phyloP scores from a whole-genome alignment of 129 eudicot species.

The Flaveria linearis region DNA sequence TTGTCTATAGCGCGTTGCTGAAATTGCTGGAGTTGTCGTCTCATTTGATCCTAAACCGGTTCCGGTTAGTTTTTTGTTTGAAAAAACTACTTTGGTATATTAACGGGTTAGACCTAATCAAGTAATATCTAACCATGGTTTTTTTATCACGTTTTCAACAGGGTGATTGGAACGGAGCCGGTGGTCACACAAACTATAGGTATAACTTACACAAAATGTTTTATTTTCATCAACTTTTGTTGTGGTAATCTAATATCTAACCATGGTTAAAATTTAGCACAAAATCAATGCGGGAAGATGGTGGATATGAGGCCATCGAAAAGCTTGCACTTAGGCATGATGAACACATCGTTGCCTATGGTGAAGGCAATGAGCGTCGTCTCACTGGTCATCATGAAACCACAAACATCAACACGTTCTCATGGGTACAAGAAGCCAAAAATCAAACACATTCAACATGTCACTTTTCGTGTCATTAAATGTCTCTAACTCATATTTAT shows the following conservation, averaged over 20 bases:
- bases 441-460: neutral
- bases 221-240: neutral
- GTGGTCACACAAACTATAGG: constrained; percentile 84
- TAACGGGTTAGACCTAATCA: neutral
- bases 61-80: constrained; percentile 50
- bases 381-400: constrained; percentile 82
- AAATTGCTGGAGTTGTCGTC: constrained; percentile 75
- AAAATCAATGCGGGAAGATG: constrained; percentile 74
- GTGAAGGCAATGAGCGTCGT: constrained; percentile 91
- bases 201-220: constrained; percentile 10
- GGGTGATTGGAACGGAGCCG: constrained; percentile 99
- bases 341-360: constrained; percentile 77
- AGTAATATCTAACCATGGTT: neutral
- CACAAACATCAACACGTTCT: constrained; percentile 64
- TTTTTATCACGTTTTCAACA: constrained; percentile 28
- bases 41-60: constrained; percentile 88
- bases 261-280: constrained; percentile 44
- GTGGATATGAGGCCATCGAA: constrained; percentile 70
- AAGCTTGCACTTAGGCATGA: constrained; percentile 70
- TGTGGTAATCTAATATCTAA: constrained; percentile 6
- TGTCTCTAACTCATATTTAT: neutral
- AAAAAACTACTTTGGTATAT: neutral
- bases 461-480: neutral
- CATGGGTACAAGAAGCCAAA: constrained; percentile 58
- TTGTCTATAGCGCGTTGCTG: constrained; percentile 68